A percentile compares a stretch with the other conserved stretches of the same genome.
phyloP scores from a whole-genome alignment of 805 yeast genomes.

The Lachancea nothofagi region DNA sequence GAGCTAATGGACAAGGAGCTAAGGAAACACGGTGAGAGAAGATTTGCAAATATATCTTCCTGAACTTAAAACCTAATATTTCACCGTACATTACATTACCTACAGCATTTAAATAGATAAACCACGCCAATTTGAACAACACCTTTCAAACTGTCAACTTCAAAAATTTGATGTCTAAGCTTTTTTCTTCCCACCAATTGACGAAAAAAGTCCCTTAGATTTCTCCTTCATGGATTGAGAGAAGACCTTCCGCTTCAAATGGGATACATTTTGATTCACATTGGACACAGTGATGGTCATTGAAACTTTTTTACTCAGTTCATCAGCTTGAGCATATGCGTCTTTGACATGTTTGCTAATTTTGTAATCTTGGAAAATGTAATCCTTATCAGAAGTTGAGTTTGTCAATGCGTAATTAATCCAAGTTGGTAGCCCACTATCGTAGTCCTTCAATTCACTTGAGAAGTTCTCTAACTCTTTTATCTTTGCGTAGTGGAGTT shows the following conservation, averaged over 20 bases:
- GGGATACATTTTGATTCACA: conserved; percentile 43
- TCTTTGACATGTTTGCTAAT: conserved; percentile 48
- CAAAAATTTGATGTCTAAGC: conserved; percentile 20
- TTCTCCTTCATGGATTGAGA: conserved; percentile 48
- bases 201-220: conserved; percentile 46
- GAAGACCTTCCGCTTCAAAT: conserved; percentile 45
- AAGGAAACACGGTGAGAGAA: conserved; percentile 62
- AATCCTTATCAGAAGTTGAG: conserved; percentile 29
- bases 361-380: conserved; percentile 36
- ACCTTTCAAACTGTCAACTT: conserved; percentile 7
- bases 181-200: conserved; percentile 48
- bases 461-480: conserved; percentile 27
- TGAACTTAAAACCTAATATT: conserved; percentile 3
- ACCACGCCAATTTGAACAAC: too few relatives aligned
- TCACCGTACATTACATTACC: too few relatives aligned
- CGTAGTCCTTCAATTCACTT: conserved; percentile 39
- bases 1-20: conserved; percentile 84
- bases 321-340: conserved; percentile 62
- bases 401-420: conserved; percentile 35
- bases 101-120: too few relatives aligned
- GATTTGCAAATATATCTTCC: conserved; percentile 40
- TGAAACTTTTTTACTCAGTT: conserved; percentile 33
- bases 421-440: conserved; percentile 58
- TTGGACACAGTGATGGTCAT: conserved; percentile 38
- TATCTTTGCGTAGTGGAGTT: conserved; percentile 22